Conservation (phyloP, 1,139 yeast species). For the Yamadazyma sp. region DNA sequence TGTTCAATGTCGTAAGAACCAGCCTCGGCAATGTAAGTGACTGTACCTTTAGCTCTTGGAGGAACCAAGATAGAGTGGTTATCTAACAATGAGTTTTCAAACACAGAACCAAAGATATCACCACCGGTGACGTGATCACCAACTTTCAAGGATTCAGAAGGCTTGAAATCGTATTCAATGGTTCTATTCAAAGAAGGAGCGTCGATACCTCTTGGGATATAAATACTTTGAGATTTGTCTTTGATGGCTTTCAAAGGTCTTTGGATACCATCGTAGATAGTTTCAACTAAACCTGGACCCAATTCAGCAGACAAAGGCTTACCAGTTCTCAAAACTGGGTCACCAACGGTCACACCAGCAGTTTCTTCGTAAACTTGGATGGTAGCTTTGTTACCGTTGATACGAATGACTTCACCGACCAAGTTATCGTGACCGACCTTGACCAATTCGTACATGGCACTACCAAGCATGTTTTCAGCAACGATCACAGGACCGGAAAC, state of each 20-base stretch:
- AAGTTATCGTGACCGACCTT: conserved; percentile 95
- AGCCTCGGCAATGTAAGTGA: conserved; percentile 81
- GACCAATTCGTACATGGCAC: conserved; percentile 98
- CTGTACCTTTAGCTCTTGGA: conserved; percentile 98
- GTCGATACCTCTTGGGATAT: conserved; percentile 98
- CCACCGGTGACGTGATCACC: conserved; percentile 99
- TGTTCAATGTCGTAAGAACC: conserved; percentile 93
- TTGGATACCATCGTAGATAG: conserved; percentile 98
- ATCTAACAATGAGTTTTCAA: conserved; percentile 86
- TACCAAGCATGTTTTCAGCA: conserved; percentile 98
- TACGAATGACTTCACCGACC: conserved; percentile 98
- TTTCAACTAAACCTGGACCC: conserved; percentile 99
- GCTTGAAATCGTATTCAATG: conserved; percentile 81
- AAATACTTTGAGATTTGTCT: conserved; percentile 83
- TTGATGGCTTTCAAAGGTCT: conserved; percentile 94
- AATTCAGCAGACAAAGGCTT: conserved; percentile 96
- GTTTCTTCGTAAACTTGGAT: conserved; percentile 99
- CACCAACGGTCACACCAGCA: conserved; percentile 98
- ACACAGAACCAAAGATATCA: conserved; percentile 91
- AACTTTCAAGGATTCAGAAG: conserved; percentile 65
- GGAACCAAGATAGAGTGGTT: conserved; percentile 95
- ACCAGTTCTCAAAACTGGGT: conserved; percentile 96
- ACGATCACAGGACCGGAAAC: conserved; percentile 97
- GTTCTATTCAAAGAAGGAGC: conserved; percentile 90
- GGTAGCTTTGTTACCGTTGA: conserved; percentile 94